phyloP scores from a whole-genome alignment of 176 grass and related monocot species.

The Triticum timopheevii region DNA sequence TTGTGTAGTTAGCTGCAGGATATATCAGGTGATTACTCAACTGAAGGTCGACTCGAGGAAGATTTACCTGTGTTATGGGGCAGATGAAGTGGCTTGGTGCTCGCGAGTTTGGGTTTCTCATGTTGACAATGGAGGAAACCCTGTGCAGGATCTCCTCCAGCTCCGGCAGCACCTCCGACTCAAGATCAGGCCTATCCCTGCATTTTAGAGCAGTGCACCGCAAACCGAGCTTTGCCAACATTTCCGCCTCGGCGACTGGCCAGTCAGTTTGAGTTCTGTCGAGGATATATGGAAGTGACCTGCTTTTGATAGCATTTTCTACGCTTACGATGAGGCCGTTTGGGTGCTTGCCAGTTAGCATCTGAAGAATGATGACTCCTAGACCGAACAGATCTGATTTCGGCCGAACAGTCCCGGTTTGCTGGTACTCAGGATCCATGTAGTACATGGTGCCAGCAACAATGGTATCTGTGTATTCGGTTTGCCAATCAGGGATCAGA shows the following conservation, averaged over 20 bases:
- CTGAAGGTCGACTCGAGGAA: neutral
- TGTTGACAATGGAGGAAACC: conserved; percentile 31
- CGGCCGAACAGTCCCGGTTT: conserved; percentile 74
- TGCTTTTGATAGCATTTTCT: conserved; percentile 49
- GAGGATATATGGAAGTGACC: conserved; percentile 37
- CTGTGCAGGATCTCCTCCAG: conserved; percentile 61
- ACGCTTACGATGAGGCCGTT: conserved; percentile 52
- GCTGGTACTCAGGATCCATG: conserved; percentile 97
- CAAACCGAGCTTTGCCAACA: conserved; percentile 68
- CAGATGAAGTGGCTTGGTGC: conserved; percentile 75
- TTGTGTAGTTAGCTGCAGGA: neutral
- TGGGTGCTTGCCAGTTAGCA: conserved; percentile 60
- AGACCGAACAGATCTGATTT: conserved; percentile 85
- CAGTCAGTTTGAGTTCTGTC: conserved; percentile 61
- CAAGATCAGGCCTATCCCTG: conserved; percentile 81
- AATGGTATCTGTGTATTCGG: conserved; percentile 81
- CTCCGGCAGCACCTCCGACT: conserved; percentile 58
- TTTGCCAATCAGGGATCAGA: conserved; percentile 71
- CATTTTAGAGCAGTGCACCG: conserved; percentile 62
- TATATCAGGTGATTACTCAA: neutral
- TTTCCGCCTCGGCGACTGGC: conserved; percentile 59
- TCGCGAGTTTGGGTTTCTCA: conserved; percentile 18
- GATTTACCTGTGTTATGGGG: conserved; percentile 70
- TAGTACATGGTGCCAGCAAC: conserved; percentile 81
- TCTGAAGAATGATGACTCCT: conserved; percentile 68